Evolutionary conservation across 768 basidiomycete species (phyloP).

Genomic region (Collybia mongolica): DNA sequence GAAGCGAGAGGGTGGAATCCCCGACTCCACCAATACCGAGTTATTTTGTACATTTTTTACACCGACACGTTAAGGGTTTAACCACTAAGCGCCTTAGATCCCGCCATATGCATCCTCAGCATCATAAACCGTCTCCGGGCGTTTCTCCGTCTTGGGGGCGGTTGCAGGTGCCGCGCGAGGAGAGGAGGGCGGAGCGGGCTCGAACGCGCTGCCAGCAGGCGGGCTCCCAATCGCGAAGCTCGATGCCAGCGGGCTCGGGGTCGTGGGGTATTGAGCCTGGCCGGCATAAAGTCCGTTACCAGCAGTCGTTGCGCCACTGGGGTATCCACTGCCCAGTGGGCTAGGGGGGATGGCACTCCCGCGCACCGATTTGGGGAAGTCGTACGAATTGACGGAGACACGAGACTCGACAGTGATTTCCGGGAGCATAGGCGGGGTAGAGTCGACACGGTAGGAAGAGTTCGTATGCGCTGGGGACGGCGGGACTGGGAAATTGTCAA

Average conservation of each 20-base stretch:
- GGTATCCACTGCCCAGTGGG: conserved; percentile 10
- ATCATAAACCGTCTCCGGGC: conserved; percentile 30
- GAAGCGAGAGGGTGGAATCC: not conserved
- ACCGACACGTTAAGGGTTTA: not conserved
- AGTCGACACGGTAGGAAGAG: conserved; percentile 27
- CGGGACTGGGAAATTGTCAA: not conserved
- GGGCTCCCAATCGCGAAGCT: conserved; percentile 21
- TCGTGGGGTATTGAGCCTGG: conserved; percentile 26
- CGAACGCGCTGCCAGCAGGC: conserved; percentile 8
- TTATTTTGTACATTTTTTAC: conserved; percentile 1
- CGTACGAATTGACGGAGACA: conserved; percentile 41
- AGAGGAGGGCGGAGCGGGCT: conserved; percentile 6
- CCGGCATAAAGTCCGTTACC: conserved; percentile 2
- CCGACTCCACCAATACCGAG: not conserved
- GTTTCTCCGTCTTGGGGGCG: conserved; percentile 1
- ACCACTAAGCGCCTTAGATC: conserved; percentile 37
- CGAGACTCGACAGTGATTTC: conserved; percentile 26
- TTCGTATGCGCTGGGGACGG: conserved; percentile 1
- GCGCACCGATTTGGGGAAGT: too few species aligned
- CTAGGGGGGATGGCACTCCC: conserved; percentile 33
- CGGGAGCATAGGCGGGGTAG: conserved; percentile 38
- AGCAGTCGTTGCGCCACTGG: conserved; percentile 5
- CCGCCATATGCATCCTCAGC: conserved; percentile 71
- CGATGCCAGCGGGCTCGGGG: conserved; percentile 38
- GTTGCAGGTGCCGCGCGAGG: conserved; percentile 10